Conservation (phyloP, 2,329 filamentous ascomycete genomes). For the Parascedosporium putredinis region DNA sequence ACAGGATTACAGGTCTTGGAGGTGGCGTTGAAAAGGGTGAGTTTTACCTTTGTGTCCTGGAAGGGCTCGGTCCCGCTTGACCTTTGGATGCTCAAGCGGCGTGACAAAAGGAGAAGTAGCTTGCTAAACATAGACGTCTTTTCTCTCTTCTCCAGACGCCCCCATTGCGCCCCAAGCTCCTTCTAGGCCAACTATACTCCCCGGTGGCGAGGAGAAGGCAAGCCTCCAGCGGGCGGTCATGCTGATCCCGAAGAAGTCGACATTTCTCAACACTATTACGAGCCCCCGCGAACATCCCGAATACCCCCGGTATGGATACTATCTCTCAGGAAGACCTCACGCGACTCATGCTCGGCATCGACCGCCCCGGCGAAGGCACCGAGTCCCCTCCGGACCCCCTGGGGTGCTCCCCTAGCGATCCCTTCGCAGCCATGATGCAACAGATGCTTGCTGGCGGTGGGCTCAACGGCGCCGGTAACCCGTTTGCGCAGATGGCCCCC, state of each 20-base stretch:
- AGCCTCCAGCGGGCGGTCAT: constrained; percentile 16
- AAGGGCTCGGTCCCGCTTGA: too few relatives aligned
- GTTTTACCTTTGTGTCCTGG: too few relatives aligned
- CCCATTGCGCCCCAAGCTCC: constrained; percentile 12
- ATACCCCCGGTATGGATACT: constrained; percentile 21
- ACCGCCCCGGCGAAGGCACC: constrained; percentile 23
- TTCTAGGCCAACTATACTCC: constrained; percentile 21
- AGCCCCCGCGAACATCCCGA: constrained; percentile 26
- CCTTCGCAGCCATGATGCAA: constrained; percentile 57
- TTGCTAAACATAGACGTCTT: background rate
- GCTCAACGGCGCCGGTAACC: constrained; percentile 15
- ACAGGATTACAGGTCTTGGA: constrained; percentile 55
- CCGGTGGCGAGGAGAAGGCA: too few relatives aligned
- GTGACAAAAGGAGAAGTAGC: background rate
- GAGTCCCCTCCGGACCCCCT: constrained; percentile 4
- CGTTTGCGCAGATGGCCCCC: constrained; percentile 19
- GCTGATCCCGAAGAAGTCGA: constrained; percentile 68
- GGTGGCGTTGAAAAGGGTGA: too few relatives aligned
- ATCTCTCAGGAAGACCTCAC: constrained; percentile 50
- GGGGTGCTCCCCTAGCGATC: constrained; percentile 20
- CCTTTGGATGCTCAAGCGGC: too few relatives aligned
- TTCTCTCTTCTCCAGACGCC: background rate
- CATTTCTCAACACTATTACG: constrained; percentile 65
- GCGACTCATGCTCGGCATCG: constrained; percentile 54
- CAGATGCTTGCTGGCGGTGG: constrained; percentile 52